Percentiles rank a stretch among this genome's conserved stretches.
These are phyloP conservation scores for Microstroma glucosiphilum DNA, from an alignment of 1,284 basidiomycete species.

Conservation along the genomic window DNA sequence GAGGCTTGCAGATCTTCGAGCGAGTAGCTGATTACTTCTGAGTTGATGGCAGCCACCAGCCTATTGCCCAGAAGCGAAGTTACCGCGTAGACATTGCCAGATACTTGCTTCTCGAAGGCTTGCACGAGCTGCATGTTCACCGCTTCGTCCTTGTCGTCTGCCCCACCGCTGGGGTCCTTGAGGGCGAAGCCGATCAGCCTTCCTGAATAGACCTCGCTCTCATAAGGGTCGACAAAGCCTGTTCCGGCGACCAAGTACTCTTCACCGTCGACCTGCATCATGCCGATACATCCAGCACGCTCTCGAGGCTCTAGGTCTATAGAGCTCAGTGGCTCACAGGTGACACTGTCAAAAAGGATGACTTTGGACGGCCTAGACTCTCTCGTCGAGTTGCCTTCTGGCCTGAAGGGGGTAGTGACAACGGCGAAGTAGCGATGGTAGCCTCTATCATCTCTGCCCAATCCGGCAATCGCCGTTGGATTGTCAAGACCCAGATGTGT, in stretches of 20 bases:
- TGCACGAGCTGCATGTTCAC: constrained; percentile 8
- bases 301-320: constrained; percentile 29
- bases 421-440: constrained; percentile 19
- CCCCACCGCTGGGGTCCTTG: neutral
- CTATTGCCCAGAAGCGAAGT: constrained; percentile 15
- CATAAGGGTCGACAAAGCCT: constrained; percentile 21
- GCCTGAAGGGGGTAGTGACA: constrained; percentile 26
- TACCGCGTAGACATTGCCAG: constrained; percentile 41
- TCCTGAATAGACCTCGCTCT: constrained; percentile 27
- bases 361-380: constrained; percentile 9
- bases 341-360: constrained; percentile 6
- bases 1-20: neutral
- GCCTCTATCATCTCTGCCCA: constrained; percentile 12
- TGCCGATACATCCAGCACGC: constrained; percentile 35
- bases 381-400: constrained; percentile 18
- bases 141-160: constrained; percentile 11
- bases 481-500: constrained; percentile 49
- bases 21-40: constrained; percentile 24
- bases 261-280: constrained; percentile 15
- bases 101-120: constrained; percentile 22
- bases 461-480: constrained; percentile 44
- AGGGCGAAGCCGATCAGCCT: constrained; percentile 29
- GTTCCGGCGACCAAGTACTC: constrained; percentile 38
- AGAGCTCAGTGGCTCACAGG: constrained; percentile 17
- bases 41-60: constrained; percentile 40